Percentiles rank a stretch among this genome's conserved stretches.
Evolutionary conservation across 805 yeast species (phyloP).

Genomic region (Cyberlindnera japonica): DNA sequence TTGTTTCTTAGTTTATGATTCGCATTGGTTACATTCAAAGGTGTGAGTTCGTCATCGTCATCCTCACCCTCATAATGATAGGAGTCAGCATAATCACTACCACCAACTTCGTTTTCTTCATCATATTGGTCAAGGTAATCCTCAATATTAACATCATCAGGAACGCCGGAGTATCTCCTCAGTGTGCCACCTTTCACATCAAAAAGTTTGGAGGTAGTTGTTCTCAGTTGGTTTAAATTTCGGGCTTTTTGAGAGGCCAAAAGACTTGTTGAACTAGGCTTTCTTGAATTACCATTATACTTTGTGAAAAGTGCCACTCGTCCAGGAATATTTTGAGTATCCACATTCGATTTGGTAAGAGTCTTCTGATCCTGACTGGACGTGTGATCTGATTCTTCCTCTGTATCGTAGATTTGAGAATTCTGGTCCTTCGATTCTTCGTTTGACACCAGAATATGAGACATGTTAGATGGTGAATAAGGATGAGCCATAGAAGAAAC

Average conservation of each 20-base stretch:
- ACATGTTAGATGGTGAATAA: slow-evolving; percentile 8
- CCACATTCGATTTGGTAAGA: slow-evolving; percentile 7
- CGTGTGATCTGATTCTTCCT: slow-evolving; percentile 16
- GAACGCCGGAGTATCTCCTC: slow-evolving; percentile 67
- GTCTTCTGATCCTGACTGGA: slow-evolving; percentile 12
- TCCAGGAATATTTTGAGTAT: slow-evolving; percentile 1
- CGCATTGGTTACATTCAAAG: slow-evolving; percentile 22
- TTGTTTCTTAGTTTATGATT: slow-evolving; percentile 23
- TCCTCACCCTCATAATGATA: slow-evolving; percentile 28
- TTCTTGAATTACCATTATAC: slow-evolving; percentile 21
- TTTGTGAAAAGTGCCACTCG: slow-evolving; percentile 17
- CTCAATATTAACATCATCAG: slow-evolving; percentile 50
- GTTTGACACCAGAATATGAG: slow-evolving; percentile 7
- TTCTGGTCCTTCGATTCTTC: slow-evolving; percentile 12
- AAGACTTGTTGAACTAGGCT: slow-evolving; percentile 17
- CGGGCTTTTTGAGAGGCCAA: slow-evolving; percentile 4
- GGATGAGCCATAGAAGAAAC: slow-evolving; percentile 14
- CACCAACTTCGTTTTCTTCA: slow-evolving; percentile 35
- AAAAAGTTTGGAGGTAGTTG: slow-evolving; percentile 70
- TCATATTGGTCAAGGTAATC: slow-evolving; percentile 42
- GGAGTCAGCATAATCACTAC: slow-evolving; percentile 29
- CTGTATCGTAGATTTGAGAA: slow-evolving; percentile 13
- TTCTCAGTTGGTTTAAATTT: slow-evolving; percentile 39
- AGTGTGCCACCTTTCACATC: slow-evolving; percentile 71
- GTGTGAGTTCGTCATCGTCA: slow-evolving; percentile 28